Percentiles rank a stretch among this genome's conserved stretches.
phyloP scores from a whole-genome alignment of 192 early-diverging fungal species.

The Chytriomyces sp. region DNA sequence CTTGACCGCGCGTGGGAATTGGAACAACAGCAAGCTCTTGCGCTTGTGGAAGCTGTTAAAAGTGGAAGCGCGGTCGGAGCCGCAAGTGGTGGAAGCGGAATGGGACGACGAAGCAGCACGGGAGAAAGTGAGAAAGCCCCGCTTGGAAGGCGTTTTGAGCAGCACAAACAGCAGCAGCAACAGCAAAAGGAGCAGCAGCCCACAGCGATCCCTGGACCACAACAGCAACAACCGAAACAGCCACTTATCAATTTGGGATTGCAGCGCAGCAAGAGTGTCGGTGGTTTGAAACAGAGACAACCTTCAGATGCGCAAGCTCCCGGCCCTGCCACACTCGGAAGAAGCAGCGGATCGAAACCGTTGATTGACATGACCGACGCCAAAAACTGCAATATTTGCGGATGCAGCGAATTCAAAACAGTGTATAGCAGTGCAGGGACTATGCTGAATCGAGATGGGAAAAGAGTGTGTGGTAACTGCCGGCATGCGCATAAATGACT shows the following conservation, averaged over 20 bases:
- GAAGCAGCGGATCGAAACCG: conserved; percentile 29
- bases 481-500: conserved; percentile 28
- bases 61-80: neutral
- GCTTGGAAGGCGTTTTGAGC: neutral
- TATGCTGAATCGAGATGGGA: conserved; percentile 7
- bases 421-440: neutral
- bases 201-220: neutral
- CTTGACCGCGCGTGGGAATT: conserved; percentile 30
- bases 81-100: neutral
- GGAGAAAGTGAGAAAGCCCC: neutral
- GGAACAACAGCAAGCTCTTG: neutral
- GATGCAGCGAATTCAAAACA: conserved; percentile 51
- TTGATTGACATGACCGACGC: conserved; percentile 49
- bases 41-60: neutral
- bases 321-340: neutral
- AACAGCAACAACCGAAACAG: neutral
- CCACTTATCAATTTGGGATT: neutral
- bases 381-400: conserved; percentile 50
- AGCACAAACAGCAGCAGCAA: neutral
- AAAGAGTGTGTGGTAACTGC: conserved; percentile 38
- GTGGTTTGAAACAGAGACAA: neutral
- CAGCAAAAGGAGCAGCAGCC: neutral
- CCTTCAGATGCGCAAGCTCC: too few species aligned
- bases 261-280: neutral
- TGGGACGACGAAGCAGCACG: neutral